Conservation (phyloP, 352 stramenopile genomes). For the Globisporangium cylindrosporum region DNA sequence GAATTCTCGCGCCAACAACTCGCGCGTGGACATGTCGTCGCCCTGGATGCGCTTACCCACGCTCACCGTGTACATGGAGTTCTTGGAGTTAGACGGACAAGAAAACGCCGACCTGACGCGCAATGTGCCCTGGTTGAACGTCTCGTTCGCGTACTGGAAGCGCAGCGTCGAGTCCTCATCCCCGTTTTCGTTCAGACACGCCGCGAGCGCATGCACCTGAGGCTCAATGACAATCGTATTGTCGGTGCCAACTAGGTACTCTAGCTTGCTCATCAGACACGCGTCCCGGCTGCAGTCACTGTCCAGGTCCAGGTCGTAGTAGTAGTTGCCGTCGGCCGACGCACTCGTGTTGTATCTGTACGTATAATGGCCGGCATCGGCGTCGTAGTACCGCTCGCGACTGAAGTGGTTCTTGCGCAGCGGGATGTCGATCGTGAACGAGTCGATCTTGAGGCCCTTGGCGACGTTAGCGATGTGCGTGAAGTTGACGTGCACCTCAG, state of each 20-base stretch:
- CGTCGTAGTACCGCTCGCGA: not conserved
- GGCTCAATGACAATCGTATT: conserved; percentile 1
- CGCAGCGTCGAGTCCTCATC: conserved; percentile 3
- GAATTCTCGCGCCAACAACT: not conserved
- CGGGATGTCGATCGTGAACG: conserved; percentile 11
- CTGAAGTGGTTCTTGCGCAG: conserved; percentile 4
- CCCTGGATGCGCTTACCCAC: conserved; percentile 9
- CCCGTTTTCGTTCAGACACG: conserved; percentile 1
- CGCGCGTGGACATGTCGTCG: not conserved
- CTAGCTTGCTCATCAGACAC: not conserved
- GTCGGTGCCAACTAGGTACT: not conserved
- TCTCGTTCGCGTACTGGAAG: conserved; percentile 1
- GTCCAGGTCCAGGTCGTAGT: conserved; percentile 1
- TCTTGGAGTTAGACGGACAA: conserved; percentile 1
- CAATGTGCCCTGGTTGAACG: not conserved
- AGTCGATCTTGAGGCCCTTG: conserved; percentile 1
- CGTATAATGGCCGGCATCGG: not conserved
- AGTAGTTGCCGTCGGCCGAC: not conserved
- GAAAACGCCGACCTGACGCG: not conserved
- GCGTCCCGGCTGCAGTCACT: not conserved
- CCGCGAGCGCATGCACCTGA: conserved; percentile 3
- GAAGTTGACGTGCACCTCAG: conserved; percentile 4
- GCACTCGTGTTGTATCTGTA: not conserved
- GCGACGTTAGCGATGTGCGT: not conserved
- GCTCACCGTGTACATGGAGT: conserved; percentile 7